Conservation (phyloP, 805 yeast genomes). For the Kluyveromyces nonfermentans region DNA sequence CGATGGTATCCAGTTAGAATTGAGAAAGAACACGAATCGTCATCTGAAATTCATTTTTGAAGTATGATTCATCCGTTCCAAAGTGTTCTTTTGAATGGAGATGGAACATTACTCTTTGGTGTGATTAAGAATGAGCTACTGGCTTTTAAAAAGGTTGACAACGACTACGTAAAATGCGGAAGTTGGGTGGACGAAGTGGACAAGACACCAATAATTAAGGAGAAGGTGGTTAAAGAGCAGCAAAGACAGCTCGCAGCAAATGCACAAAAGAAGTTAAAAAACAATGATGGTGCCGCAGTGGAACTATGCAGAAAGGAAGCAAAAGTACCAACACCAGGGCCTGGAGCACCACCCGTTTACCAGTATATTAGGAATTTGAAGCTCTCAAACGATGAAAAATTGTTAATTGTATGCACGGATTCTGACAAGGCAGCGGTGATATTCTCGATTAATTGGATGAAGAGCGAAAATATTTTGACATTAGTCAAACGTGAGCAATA, state of each 20-base stretch:
- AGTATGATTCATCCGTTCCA: slow-evolving; percentile 65
- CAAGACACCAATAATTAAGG: slow-evolving; percentile 35
- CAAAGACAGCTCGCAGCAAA: slow-evolving; percentile 24
- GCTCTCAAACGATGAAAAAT: slow-evolving; percentile 43
- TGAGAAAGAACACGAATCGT: no score
- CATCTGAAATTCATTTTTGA: not conserved
- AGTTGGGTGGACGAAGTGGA: slow-evolving; percentile 56
- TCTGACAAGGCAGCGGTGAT: slow-evolving; percentile 73
- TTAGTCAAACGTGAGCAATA: slow-evolving; percentile 63
- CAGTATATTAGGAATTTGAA: slow-evolving; percentile 59
- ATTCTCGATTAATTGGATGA: slow-evolving; percentile 32
- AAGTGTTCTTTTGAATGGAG: slow-evolving; percentile 36
- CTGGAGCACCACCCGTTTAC: slow-evolving; percentile 58
- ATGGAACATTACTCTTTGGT: slow-evolving; percentile 43
- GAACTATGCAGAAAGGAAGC: slow-evolving; percentile 46
- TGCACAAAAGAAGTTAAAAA: slow-evolving; percentile 30
- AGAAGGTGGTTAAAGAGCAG: slow-evolving; percentile 37
- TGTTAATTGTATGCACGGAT: slow-evolving; percentile 64
- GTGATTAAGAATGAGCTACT: slow-evolving; percentile 52
- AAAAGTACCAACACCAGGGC: slow-evolving; percentile 53
- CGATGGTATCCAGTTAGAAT: no score
- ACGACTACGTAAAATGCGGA: slow-evolving; percentile 30
- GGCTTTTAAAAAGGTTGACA: slow-evolving; percentile 37
- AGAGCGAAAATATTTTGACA: slow-evolving; percentile 34
- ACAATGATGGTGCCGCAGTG: slow-evolving; percentile 33